Conservation (phyloP, 495 filamentous ascomycete species). For the Acidomyces sp. region DNA sequence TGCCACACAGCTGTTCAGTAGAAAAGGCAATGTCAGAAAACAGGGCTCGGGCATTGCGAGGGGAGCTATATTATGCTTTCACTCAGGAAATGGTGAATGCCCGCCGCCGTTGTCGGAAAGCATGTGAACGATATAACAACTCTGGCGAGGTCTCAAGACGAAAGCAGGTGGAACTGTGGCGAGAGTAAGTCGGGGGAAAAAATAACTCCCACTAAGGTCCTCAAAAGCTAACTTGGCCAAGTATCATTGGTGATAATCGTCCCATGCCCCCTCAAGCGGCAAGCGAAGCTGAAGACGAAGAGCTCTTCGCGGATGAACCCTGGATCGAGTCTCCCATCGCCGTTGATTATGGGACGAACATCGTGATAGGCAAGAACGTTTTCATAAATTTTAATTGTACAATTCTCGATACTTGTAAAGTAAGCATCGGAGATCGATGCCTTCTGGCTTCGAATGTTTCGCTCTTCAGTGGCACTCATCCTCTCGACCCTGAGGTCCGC, state of each 20-base stretch:
- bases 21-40: constrained; percentile 26
- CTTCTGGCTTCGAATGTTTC: constrained; percentile 67
- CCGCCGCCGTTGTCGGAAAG: constrained; percentile 44
- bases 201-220: too few relatives aligned
- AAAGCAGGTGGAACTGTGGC: constrained; percentile 52
- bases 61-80: constrained; percentile 39
- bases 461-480: constrained; percentile 63
- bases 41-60: constrained; percentile 26
- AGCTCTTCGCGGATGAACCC: constrained; percentile 44
- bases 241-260: constrained; percentile 45
- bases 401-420: constrained; percentile 63
- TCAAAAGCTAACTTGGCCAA: too few relatives aligned
- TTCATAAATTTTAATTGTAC: constrained; percentile 69
- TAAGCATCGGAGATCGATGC: constrained; percentile 67
- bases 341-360: constrained; percentile 65
- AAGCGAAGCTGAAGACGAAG: constrained; percentile 46
- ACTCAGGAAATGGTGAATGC: constrained; percentile 42
- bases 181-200: too few relatives aligned
- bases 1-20: not conserved
- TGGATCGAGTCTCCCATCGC: constrained; percentile 61
- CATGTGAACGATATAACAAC: constrained; percentile 50
- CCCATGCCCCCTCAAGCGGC: constrained; percentile 46
- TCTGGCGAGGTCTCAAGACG: constrained; percentile 45
- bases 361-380: constrained; percentile 50
- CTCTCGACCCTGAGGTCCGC: constrained; percentile 56